These are phyloP conservation scores for Alternaria viburni DNA, from an alignment of 2,329 filamentous ascomycete genomes.

Conservation along the genomic window DNA sequence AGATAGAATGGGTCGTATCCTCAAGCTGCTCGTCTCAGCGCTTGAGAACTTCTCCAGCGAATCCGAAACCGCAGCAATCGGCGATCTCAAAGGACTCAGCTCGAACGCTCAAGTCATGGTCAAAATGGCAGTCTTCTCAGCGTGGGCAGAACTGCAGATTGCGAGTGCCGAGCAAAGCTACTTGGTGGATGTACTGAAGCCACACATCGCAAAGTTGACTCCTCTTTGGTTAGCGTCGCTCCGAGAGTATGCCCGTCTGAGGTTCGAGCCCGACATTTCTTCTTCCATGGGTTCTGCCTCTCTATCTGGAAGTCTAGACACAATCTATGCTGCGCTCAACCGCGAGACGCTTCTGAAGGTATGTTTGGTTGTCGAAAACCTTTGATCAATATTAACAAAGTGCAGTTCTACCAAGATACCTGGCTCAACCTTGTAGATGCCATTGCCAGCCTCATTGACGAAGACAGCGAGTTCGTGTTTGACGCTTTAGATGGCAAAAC, in stretches of 20 bases:
- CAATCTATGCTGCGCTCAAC: slow-evolving; percentile 93
- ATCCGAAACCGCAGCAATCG: slow-evolving; percentile 82
- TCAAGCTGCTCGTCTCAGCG: slow-evolving; percentile 89
- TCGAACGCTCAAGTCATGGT: slow-evolving; percentile 99
- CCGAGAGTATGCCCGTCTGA: slow-evolving; percentile 87
- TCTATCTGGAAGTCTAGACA: slow-evolving; percentile 84
- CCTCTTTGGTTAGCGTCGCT: slow-evolving; percentile 93
- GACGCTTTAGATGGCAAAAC: slow-evolving; percentile 90
- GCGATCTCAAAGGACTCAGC: slow-evolving; percentile 89
- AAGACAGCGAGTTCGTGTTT: slow-evolving; percentile 97
- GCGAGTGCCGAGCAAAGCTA: slow-evolving; percentile 92
- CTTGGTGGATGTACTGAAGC: slow-evolving; percentile 83
- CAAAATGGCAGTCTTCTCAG: slow-evolving; percentile 94
- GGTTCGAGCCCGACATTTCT: slow-evolving; percentile 97
- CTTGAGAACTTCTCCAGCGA: slow-evolving; percentile 91
- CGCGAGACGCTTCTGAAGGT: slow-evolving; percentile 85
- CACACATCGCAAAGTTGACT: slow-evolving; percentile 87
- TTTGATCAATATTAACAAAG: slow-evolving; percentile 10
- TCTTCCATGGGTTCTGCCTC: slow-evolving; percentile 83
- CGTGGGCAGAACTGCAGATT: slow-evolving; percentile 96
- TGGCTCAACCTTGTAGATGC: slow-evolving; percentile 98
- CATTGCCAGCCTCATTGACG: slow-evolving; percentile 94
- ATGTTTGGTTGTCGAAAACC: slow-evolving; percentile 12
- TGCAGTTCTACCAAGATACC: slow-evolving; percentile 88
- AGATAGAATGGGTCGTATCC: slow-evolving; percentile 97